Evolutionary conservation across 2,329 filamentous ascomycete species (phyloP).

Genomic region (Trichoderma semiorbis): DNA sequence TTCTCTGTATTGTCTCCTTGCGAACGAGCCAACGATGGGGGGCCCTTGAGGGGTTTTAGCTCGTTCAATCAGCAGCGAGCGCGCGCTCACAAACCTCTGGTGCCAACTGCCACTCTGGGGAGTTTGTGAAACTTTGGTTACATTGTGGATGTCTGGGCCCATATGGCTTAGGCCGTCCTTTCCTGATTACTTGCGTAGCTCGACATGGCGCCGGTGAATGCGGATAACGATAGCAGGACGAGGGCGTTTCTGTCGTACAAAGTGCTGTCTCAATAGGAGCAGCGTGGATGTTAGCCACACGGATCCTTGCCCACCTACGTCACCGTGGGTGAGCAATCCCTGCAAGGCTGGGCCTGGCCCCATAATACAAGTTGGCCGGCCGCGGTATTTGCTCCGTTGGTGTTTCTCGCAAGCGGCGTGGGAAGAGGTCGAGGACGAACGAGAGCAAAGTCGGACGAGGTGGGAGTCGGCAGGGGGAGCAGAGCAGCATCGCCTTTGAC

Average conservation of each 20-base stretch:
- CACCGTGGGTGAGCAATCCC: constrained; percentile 14
- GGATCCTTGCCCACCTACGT: constrained; percentile 16
- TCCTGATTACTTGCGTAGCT: not conserved
- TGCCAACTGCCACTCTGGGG: not conserved
- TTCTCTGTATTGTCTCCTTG: not conserved
- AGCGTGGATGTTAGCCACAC: constrained; percentile 11
- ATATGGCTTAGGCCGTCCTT: constrained; percentile 11
- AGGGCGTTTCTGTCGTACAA: constrained; percentile 5
- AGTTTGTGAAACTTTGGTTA: constrained; percentile 17
- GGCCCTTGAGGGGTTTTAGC: constrained; percentile 11
- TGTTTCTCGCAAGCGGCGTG: not conserved
- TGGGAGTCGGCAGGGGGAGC: not conserved
- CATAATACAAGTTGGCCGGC: not conserved
- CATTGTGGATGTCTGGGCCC: constrained; percentile 14
- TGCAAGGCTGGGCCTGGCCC: constrained; percentile 5
- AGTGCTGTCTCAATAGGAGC: constrained; percentile 12
- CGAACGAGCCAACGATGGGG: not conserved
- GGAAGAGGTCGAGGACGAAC: not conserved
- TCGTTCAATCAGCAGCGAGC: not conserved
- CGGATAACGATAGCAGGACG: constrained; percentile 9
- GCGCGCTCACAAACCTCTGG: not conserved
- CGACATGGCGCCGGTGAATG: constrained; percentile 3
- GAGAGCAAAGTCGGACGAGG: not conserved
- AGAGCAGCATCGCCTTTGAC: not conserved
- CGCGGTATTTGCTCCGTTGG: constrained; percentile 9